Evolutionary conservation across 2,329 filamentous ascomycete genomes (phyloP).

Genomic region (Arthrinium puccinioides): DNA sequence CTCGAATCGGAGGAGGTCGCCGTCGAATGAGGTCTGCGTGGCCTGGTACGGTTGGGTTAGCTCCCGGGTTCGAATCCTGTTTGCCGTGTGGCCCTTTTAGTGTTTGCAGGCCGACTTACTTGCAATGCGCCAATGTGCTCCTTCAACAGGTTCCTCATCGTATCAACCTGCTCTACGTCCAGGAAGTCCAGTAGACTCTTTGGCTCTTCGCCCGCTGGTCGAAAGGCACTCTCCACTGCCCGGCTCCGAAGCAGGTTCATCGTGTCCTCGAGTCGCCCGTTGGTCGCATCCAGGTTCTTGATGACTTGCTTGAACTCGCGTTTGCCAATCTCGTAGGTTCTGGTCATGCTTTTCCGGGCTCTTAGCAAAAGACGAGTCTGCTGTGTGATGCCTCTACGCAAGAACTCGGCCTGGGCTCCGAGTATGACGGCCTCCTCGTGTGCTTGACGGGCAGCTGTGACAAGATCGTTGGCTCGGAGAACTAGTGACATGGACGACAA

Average conservation of each 20-base stretch:
- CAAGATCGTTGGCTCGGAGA: constrained; percentile 79
- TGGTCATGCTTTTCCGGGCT: constrained; percentile 43
- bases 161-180: constrained; percentile 63
- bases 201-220: constrained; percentile 48
- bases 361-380: constrained; percentile 45
- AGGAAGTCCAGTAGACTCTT: constrained; percentile 70
- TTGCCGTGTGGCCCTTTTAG: neutral
- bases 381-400: constrained; percentile 53
- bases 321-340: constrained; percentile 50
- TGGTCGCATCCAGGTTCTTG: constrained; percentile 57
- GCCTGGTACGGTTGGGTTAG: constrained; percentile 28
- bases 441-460: constrained; percentile 65
- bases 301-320: constrained; percentile 56
- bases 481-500: constrained; percentile 78
- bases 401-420: constrained; percentile 60
- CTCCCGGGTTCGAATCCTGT: neutral
- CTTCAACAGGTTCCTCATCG: constrained; percentile 59
- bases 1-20: constrained; percentile 69
- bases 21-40: constrained; percentile 67
- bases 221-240: constrained; percentile 55
- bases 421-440: constrained; percentile 75
- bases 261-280: constrained; percentile 57
- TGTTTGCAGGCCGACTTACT: constrained; percentile 30
- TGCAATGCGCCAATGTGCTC: constrained; percentile 65
- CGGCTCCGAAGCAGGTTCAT: constrained; percentile 59